Evolutionary conservation across 257 asterid species (phyloP).

Genomic region (Capsicum chinense): DNA sequence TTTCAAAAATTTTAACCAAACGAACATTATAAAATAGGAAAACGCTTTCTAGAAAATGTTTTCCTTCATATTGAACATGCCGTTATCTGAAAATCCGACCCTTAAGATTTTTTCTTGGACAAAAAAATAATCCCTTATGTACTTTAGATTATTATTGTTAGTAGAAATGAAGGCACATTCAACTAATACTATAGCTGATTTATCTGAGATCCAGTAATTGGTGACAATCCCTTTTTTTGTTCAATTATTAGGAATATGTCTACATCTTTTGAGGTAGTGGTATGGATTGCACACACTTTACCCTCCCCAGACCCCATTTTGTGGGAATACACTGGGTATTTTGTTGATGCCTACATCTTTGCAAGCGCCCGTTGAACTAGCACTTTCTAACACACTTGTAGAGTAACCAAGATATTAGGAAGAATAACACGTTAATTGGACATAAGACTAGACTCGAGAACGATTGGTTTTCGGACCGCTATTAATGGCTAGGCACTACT

Average conservation of each 20-base stretch:
- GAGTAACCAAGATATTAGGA: neutral
- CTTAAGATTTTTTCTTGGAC: too few relatives aligned
- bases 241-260: neutral
- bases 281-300: too few relatives aligned
- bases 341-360: neutral
- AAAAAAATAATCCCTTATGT: neutral
- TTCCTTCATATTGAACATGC: too few relatives aligned
- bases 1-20: too few relatives aligned
- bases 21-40: too few relatives aligned
- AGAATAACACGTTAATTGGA: neutral
- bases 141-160: neutral
- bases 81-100: too few relatives aligned
- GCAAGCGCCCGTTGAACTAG: neutral
- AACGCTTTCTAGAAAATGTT: too few relatives aligned
- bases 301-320: too few relatives aligned
- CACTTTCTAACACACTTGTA: too few relatives aligned
- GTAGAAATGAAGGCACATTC: neutral
- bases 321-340: too few relatives aligned
- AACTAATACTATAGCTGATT: neutral
- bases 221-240: neutral
- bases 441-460: neutral
- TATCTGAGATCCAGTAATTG: neutral
- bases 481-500: neutral
- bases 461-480: neutral
- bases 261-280: neutral